Evolutionary conservation across 1,284 basidiomycete species (phyloP).

Genomic region (Cryptococcus floricola): DNA sequence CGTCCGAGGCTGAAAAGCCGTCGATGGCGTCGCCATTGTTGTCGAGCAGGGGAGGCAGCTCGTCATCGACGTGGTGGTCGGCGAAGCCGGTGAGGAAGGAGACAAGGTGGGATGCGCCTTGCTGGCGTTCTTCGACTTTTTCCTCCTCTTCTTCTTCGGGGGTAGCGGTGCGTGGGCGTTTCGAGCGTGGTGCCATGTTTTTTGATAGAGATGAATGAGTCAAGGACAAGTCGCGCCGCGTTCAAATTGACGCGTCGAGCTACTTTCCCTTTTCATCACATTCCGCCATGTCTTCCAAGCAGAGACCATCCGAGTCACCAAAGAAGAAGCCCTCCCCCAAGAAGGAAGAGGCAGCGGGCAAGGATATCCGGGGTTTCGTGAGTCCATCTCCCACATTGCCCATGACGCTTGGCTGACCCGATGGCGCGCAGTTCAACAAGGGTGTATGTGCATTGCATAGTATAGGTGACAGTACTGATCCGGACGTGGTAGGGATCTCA

Average conservation of each 20-base stretch:
- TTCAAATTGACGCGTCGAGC: not conserved
- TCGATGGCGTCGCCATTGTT: constrained; percentile 13
- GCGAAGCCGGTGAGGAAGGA: constrained; percentile 45
- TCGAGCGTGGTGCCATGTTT: not conserved
- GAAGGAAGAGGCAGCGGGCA: constrained; percentile 2
- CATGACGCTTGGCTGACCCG: not conserved
- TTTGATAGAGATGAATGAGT: not conserved
- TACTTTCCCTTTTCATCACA: not conserved
- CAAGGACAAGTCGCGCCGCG: not conserved
- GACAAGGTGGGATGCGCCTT: constrained; percentile 34
- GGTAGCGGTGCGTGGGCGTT: not conserved
- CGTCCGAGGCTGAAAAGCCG: constrained; percentile 21
- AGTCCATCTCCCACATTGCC: not conserved
- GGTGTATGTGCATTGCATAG: not conserved
- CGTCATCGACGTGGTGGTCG: constrained; percentile 23
- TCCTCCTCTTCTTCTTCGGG: not conserved
- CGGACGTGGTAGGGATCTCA: not conserved
- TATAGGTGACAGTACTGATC: constrained; percentile 1
- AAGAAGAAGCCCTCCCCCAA: constrained; percentile 9
- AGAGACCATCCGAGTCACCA: constrained; percentile 3
- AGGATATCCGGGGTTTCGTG: constrained; percentile 20
- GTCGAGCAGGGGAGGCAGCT: constrained; percentile 3
- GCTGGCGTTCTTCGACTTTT: not conserved
- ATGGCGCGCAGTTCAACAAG: not conserved
- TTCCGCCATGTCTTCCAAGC: constrained; percentile 4